Conservation (phyloP, 176 grass and related monocot species). For the Dendrocalamus sinicus region DNA sequence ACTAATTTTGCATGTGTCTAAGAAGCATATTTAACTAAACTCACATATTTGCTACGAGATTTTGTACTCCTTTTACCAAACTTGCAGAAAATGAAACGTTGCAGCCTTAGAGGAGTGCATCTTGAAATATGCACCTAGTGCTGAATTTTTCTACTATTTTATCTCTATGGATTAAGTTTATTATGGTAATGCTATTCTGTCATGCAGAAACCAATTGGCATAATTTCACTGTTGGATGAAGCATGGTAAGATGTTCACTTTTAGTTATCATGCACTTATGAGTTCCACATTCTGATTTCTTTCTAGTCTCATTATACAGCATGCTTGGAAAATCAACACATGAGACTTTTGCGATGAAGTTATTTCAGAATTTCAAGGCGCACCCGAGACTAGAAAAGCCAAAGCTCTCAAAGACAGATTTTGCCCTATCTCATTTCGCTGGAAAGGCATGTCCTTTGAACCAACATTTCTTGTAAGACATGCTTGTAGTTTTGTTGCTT, state of each 20-base stretch:
- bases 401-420: slow-evolving; percentile 86
- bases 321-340: slow-evolving; percentile 93
- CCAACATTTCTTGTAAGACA: slow-evolving; percentile 48
- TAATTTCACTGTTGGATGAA: slow-evolving; percentile 94
- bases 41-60: background rate
- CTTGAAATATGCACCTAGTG: slow-evolving; percentile 10
- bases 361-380: slow-evolving; percentile 71
- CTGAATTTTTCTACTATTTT: slow-evolving; percentile 8
- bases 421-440: slow-evolving; percentile 76
- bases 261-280: slow-evolving; percentile 27
- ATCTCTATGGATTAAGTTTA: slow-evolving; percentile 2
- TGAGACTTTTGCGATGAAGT: slow-evolving; percentile 73
- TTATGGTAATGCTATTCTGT: slow-evolving; percentile 38
- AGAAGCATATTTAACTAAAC: no score
- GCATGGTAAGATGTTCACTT: slow-evolving; percentile 67
- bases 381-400: slow-evolving; percentile 78
- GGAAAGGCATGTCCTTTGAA: slow-evolving; percentile 74
- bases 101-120: background rate
- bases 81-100: slow-evolving; percentile 11
- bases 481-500: slow-evolving; percentile 37
- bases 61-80: slow-evolving; percentile 3
- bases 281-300: slow-evolving; percentile 49
- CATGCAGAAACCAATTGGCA: slow-evolving; percentile 92
- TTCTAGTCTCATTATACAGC: slow-evolving; percentile 63
- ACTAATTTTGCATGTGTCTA: no score